phyloP scores from a whole-genome alignment of 345 rosid genomes.

The Arabidopsis suecica region DNA sequence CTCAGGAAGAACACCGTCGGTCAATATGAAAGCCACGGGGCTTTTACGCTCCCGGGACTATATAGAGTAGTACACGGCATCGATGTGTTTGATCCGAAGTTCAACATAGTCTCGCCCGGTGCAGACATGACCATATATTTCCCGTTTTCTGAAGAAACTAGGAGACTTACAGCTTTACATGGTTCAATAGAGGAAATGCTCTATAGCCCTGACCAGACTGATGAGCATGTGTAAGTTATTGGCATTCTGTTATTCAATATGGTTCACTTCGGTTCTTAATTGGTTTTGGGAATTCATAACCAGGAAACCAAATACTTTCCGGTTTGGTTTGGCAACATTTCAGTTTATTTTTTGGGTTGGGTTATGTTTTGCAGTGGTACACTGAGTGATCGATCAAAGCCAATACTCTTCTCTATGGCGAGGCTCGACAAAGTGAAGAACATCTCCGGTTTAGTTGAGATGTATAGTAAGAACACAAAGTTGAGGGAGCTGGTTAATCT shows the following conservation, averaged over 20 bases:
- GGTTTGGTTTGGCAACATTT: background rate
- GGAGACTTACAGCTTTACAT: slow-evolving; percentile 82
- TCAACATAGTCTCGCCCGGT: slow-evolving; percentile 99
- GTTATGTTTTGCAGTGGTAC: slow-evolving; percentile 63
- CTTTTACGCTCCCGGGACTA: slow-evolving; percentile 92
- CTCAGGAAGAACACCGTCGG: slow-evolving; percentile 94
- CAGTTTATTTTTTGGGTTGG: too few species aligned
- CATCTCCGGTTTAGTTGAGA: slow-evolving; percentile 90
- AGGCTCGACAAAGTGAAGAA: slow-evolving; percentile 93
- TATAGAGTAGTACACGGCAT: slow-evolving; percentile 96
- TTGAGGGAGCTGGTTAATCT: slow-evolving; percentile 90
- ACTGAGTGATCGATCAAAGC: slow-evolving; percentile 77
- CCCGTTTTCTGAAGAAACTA: slow-evolving; percentile 66
- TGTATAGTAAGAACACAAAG: slow-evolving; percentile 66
- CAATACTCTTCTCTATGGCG: slow-evolving; percentile 95
- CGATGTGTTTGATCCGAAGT: slow-evolving; percentile 97
- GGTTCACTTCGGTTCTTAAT: background rate
- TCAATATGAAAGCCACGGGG: slow-evolving; percentile 93
- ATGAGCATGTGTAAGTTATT: slow-evolving; percentile 73
- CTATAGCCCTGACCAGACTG: slow-evolving; percentile 77
- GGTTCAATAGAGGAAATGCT: slow-evolving; percentile 82
- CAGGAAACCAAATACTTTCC: background rate
- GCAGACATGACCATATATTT: slow-evolving; percentile 95
- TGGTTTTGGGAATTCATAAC: background rate
- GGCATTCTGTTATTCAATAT: slow-evolving; percentile 12